Evolutionary conservation across 2,329 filamentous ascomycete genomes (phyloP), one percentile per base, ranked within the genome.

Genomic region (Curvularia eragrostidis): DNA sequence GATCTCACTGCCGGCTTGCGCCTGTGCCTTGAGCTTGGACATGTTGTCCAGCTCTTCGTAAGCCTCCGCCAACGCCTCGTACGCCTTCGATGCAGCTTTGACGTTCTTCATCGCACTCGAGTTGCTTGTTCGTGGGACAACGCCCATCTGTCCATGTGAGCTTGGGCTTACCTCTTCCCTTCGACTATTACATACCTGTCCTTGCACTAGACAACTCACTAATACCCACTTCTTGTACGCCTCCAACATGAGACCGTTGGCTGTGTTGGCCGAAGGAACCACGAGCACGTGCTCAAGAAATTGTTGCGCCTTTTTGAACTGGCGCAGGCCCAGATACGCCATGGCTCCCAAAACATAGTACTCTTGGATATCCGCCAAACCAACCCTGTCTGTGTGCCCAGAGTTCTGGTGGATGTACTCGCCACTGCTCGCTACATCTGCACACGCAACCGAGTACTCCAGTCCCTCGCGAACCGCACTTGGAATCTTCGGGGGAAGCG

Each of bases 201-300:
- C 93, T 52, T 87, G 80, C 6, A 85, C 82, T 18, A 99, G 80
- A 53, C 97, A 82, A 52, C 87, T 87, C 9, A 93, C 84, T 15
- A 99, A 79, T 8, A 96, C 74, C 90, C 92, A 97, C 77, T 94
- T 96, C 79, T 94, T 96, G 81, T 96, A 94, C 5, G 91, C 91
- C 64, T 97, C 92, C 3, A 90, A 82, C 89, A 95, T 95, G 49
- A 96, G 83, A 73, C 87, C 89, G 75, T 89, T 94, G 12, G 87
- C 82, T 34, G 86, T 83, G 30, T 82, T 88, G 0, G 83, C 81
- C 0, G 93, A 91, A 56, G 88, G 87, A 3, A 88, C 85, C 34
- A 76, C 59, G 23, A 96, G 71, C 39, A 82, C 74, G 52, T 78
- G 75, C 64, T 83, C 81, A 32, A 83, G 70, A 56, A 82, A 80